A percentile compares a stretch with the other conserved stretches of the same genome.
Conservation (phyloP, 2,329 filamentous ascomycete species). For the Neofusicoccum cordaticola region DNA sequence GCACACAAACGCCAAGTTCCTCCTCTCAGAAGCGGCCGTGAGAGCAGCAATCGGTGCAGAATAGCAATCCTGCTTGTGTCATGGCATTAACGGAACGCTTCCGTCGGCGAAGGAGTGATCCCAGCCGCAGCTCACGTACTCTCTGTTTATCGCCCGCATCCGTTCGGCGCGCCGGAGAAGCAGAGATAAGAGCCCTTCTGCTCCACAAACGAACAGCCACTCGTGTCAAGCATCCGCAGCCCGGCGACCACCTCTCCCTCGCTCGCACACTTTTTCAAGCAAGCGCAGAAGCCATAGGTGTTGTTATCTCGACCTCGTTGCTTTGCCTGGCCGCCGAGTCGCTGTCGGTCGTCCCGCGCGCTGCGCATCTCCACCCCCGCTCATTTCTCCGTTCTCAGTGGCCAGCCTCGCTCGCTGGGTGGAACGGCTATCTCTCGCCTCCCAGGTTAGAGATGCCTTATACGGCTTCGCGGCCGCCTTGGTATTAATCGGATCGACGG, state of each 20-base stretch:
- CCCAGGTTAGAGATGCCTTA: neutral
- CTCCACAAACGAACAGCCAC: neutral
- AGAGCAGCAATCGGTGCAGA: no score
- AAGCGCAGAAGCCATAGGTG: neutral
- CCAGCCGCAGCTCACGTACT: neutral
- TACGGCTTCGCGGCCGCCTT: slow-evolving; percentile 7
- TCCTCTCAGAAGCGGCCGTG: neutral
- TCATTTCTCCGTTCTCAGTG: neutral
- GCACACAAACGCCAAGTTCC: neutral
- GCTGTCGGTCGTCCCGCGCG: neutral
- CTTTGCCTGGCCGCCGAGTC: neutral
- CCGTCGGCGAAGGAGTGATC: neutral
- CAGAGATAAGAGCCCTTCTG: neutral
- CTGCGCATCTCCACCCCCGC: neutral
- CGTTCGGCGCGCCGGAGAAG: neutral
- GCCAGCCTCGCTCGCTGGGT: neutral
- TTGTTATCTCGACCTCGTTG: neutral
- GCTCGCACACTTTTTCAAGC: neutral
- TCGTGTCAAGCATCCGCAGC: neutral
- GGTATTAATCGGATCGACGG: slow-evolving; percentile 8
- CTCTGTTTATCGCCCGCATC: neutral
- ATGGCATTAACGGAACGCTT: neutral
- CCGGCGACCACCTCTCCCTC: neutral
- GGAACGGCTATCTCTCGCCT: slow-evolving; percentile 14
- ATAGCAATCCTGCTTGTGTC: neutral